phyloP scores from a whole-genome alignment of 495 filamentous ascomycete species.

The Staphylotrichum longicolle region DNA sequence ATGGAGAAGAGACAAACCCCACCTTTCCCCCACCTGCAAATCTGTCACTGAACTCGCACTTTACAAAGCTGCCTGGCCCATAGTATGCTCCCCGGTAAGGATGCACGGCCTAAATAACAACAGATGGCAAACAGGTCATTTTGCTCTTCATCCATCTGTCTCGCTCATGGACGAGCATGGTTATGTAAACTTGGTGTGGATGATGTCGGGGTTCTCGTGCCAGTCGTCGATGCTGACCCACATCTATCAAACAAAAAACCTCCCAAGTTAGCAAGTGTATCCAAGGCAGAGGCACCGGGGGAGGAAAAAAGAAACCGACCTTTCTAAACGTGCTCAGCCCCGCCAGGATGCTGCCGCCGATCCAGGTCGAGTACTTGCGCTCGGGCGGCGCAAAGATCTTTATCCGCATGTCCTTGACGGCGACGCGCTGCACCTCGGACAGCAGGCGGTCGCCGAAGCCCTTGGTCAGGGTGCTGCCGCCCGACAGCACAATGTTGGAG shows the following conservation, averaged over 20 bases:
- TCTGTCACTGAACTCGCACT: too few species aligned
- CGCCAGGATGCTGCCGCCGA: constrained; percentile 95
- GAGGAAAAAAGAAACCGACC: constrained; percentile 50
- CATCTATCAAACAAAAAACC: constrained; percentile 61
- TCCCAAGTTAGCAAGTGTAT: constrained; percentile 13
- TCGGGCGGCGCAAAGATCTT: constrained; percentile 98
- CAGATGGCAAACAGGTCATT: too few species aligned
- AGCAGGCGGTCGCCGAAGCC: constrained; percentile 95
- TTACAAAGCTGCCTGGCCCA: too few species aligned
- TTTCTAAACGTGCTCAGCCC: constrained; percentile 98
- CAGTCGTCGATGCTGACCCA: constrained; percentile 98
- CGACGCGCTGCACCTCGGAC: constrained; percentile 85
- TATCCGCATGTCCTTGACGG: constrained; percentile 98
- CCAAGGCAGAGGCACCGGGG: neutral
- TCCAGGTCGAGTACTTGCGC: constrained; percentile 98
- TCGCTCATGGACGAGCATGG: neutral
- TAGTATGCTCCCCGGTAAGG: too few species aligned
- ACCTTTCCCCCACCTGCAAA: too few species aligned
- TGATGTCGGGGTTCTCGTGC: constrained; percentile 98
- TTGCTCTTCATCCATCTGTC: neutral
- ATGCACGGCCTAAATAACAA: too few species aligned
- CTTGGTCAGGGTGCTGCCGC: constrained; percentile 79
- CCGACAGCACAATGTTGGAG: constrained; percentile 94
- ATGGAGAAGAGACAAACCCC: too few species aligned
- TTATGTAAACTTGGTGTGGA: constrained; percentile 94